Evolutionary conservation across 768 basidiomycete genomes (phyloP).

Genomic region (Phlebiopsis flavidoalba): DNA sequence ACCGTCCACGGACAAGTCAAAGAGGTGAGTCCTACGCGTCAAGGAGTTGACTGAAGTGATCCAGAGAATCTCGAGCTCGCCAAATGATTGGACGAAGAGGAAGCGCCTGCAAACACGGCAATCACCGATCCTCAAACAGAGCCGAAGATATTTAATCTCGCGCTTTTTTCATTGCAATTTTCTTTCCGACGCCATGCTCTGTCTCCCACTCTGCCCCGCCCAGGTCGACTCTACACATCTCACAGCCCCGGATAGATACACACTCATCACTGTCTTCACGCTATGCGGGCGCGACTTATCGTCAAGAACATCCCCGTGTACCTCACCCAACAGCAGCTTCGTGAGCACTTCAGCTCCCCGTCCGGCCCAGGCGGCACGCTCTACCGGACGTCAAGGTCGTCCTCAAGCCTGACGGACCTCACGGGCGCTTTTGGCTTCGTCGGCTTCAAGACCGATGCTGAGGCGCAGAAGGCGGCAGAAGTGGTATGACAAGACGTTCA

Average conservation of each 20-base stretch:
- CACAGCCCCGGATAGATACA: constrained; percentile 2
- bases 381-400: constrained; percentile 87
- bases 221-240: not conserved
- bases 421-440: constrained; percentile 88
- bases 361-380: constrained; percentile 60
- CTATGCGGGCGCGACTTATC: constrained; percentile 81
- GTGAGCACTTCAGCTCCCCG: constrained; percentile 61
- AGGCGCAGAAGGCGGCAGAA: constrained; percentile 70
- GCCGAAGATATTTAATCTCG: constrained; percentile 1
- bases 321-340: constrained; percentile 57
- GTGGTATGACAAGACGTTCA: constrained; percentile 83
- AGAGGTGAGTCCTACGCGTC: not conserved
- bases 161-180: constrained; percentile 9
- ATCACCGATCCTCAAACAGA: not conserved
- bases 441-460: constrained; percentile 77
- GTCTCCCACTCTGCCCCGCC: not conserved
- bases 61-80: not conserved
- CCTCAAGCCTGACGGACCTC: constrained; percentile 67
- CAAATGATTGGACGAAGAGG: not conserved
- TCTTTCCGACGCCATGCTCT: not conserved
- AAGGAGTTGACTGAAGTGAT: not conserved
- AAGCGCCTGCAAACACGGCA: not conserved
- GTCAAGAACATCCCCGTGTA: constrained; percentile 76
- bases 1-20: not conserved
- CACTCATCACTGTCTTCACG: not conserved